Conservation (phyloP, 1,284 basidiomycete genomes). For the Phellopilus nigrolimitatus region DNA sequence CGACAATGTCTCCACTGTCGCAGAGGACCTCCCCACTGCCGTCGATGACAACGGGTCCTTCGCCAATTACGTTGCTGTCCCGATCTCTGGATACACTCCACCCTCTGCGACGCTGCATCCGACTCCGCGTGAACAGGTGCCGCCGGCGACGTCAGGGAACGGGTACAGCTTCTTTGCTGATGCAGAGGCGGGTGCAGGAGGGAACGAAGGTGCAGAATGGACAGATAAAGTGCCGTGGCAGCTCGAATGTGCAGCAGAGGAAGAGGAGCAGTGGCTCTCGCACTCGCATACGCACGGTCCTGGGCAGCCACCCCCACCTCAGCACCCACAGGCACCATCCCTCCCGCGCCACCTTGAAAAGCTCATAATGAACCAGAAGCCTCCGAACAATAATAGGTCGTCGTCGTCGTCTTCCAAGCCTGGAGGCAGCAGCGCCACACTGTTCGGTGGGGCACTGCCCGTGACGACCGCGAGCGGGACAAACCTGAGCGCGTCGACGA, state of each 20-base stretch:
- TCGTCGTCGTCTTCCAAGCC: constrained; percentile 14
- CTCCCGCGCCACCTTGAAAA: constrained; percentile 92
- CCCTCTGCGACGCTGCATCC: constrained; percentile 23
- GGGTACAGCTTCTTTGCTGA: constrained; percentile 23
- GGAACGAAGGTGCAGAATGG: constrained; percentile 48
- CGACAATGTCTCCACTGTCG: constrained; percentile 82
- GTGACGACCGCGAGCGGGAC: constrained; percentile 42
- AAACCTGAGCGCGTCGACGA: constrained; percentile 34
- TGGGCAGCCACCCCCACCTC: constrained; percentile 48
- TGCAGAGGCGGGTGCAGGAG: constrained; percentile 20
- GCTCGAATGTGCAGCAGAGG: constrained; percentile 72
- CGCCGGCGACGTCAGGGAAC: constrained; percentile 30
- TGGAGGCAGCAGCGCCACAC: constrained; percentile 21
- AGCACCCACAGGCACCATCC: constrained; percentile 79
- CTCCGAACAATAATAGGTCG: constrained; percentile 21
- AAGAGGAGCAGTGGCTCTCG: constrained; percentile 75
- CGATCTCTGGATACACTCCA: constrained; percentile 33
- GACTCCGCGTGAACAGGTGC: constrained; percentile 17
- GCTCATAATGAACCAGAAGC: constrained; percentile 79
- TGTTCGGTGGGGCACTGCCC: constrained; percentile 27
- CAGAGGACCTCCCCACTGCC: constrained; percentile 81
- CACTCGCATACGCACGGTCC: constrained; percentile 31
- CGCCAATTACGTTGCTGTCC: constrained; percentile 86
- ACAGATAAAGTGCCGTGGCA: constrained; percentile 71
- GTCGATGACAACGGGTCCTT: constrained; percentile 94